A percentile compares a stretch with the other conserved stretches of the same genome.
phyloP scores from a whole-genome alignment of 2,329 filamentous ascomycete genomes.

The Pseudogymnoascus sp. region DNA sequence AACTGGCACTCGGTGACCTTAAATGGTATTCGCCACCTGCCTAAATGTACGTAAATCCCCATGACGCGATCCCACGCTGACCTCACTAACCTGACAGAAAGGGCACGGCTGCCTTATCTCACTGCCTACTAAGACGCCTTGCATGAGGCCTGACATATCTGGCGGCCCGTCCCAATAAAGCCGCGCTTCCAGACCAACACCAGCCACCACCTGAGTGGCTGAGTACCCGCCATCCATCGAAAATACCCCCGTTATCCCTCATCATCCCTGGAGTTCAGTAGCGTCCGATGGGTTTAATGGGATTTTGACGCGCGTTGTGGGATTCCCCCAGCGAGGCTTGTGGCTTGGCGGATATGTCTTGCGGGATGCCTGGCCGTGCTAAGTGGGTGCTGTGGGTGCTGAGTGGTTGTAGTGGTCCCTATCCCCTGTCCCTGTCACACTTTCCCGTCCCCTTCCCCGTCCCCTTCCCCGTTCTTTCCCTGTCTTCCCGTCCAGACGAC shows the following conservation, averaged over 20 bases:
- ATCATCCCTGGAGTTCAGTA: too few species aligned
- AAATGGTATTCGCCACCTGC: background rate
- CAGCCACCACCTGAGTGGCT: constrained; percentile 3
- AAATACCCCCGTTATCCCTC: background rate
- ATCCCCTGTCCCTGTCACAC: background rate
- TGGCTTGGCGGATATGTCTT: constrained; percentile 2
- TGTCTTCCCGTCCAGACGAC: background rate
- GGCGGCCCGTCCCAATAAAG: too few species aligned
- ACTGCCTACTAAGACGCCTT: constrained; percentile 1
- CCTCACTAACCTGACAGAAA: too few species aligned
- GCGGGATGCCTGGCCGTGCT: background rate
- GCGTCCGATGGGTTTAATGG: background rate
- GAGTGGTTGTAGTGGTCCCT: background rate
- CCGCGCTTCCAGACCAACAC: background rate
- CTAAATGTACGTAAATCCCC: background rate
- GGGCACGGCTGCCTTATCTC: background rate
- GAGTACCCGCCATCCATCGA: background rate
- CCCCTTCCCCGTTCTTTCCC: background rate
- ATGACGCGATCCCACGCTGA: background rate
- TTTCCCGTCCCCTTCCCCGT: too few species aligned
- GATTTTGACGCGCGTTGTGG: constrained; percentile 8
- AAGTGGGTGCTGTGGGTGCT: background rate
- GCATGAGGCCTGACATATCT: too few species aligned
- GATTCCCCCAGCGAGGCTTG: background rate
- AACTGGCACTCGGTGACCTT: background rate